Percentiles rank a stretch among this genome's conserved stretches.
phyloP scores from a whole-genome alignment of 202 grass and related monocot genomes.

The Bolboschoenoplectus hybrid region DNA sequence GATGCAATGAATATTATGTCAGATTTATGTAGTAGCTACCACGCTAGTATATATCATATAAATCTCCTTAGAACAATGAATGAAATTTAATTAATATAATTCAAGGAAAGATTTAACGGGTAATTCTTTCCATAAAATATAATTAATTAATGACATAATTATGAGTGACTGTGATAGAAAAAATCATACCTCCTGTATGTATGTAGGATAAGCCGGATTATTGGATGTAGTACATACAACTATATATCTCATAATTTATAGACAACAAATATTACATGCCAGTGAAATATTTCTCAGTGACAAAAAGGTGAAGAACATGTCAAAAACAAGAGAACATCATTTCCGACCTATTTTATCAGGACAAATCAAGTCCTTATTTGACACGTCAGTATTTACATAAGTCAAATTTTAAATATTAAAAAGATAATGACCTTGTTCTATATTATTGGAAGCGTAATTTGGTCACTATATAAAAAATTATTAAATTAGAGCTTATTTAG shows the following conservation, averaged over 20 bases:
- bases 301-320: background rate
- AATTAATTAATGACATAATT: background rate
- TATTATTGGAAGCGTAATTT: background rate
- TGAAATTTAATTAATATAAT: background rate
- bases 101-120: background rate
- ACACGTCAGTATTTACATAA: background rate
- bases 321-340: background rate
- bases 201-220: background rate
- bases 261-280: background rate
- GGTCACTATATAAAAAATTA: background rate
- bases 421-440: conserved; percentile 4
- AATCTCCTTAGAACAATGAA: background rate
- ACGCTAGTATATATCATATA: background rate
- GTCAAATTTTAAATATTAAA: background rate
- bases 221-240: background rate
- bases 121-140: background rate
- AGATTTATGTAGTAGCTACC: background rate
- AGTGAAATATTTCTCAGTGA: background rate
- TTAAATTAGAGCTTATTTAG: background rate
- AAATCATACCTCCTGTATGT: background rate
- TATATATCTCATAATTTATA: background rate
- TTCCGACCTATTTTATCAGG: background rate
- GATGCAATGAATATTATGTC: background rate
- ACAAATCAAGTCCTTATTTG: background rate
- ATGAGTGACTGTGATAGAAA: background rate